These are phyloP conservation scores for Cicer chorassanicum DNA, from an alignment of 306 rosid species.

Conservation along the genomic window DNA sequence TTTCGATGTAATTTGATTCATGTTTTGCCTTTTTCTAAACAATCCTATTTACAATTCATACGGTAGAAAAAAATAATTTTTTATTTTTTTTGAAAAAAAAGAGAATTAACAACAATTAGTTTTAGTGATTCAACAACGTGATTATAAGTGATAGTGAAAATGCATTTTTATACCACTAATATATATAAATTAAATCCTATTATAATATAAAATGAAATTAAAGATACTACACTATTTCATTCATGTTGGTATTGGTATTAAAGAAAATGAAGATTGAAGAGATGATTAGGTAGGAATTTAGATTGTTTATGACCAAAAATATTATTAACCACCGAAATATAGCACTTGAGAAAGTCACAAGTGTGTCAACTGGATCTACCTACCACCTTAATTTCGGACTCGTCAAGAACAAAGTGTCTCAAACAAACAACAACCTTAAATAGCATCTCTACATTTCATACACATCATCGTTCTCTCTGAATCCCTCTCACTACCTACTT, in stretches of 20 bases:
- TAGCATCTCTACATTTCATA: neutral
- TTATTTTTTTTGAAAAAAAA: too few species aligned
- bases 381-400: constrained; percentile 38
- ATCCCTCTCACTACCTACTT: neutral
- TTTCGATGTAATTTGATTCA: too few species aligned
- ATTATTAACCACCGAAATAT: neutral
- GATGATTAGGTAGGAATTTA: constrained; percentile 3
- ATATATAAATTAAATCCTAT: too few species aligned
- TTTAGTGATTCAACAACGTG: too few species aligned
- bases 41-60: too few species aligned
- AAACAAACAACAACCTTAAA: constrained; percentile 24
- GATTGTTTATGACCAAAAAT: neutral
- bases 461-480: constrained; percentile 33
- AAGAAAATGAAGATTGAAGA: neutral
- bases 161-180: too few species aligned
- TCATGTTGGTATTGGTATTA: neutral
- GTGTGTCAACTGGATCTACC: constrained; percentile 46
- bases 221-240: neutral
- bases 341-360: constrained; percentile 42
- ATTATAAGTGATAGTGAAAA: too few species aligned
- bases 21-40: too few species aligned
- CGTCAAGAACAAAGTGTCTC: constrained; percentile 17
- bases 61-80: too few species aligned
- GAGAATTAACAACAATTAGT: too few species aligned
- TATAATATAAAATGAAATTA: neutral